These are phyloP conservation scores for Rhizopogon salebrosus DNA, from an alignment of 768 basidiomycete genomes.

Conservation along the genomic window DNA sequence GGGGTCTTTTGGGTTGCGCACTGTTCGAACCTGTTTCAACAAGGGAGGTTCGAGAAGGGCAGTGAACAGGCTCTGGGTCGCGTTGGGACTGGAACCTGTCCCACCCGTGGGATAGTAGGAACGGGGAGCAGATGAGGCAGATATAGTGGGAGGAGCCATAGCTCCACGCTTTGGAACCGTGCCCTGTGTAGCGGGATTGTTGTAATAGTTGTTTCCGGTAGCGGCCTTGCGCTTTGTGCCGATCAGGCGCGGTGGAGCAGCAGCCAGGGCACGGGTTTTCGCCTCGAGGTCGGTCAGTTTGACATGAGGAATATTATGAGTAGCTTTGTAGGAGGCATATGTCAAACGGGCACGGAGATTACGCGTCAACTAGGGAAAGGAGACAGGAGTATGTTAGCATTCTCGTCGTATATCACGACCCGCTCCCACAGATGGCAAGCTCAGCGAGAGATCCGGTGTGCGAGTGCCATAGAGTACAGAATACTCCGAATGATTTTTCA, in stretches of 20 bases:
- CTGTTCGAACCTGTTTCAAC: conserved; percentile 71
- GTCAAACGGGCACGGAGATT: conserved; percentile 75
- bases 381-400: conserved; percentile 26
- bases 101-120: conserved; percentile 35
- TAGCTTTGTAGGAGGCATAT: conserved; percentile 82
- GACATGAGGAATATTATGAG: conserved; percentile 62
- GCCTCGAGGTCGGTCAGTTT: conserved; percentile 70
- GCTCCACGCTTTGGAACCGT: conserved; percentile 32
- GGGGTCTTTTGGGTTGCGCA: conserved; percentile 68
- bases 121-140: conserved; percentile 31
- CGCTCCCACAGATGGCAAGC: conserved; percentile 7
- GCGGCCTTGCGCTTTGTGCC: conserved; percentile 53
- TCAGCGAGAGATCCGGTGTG: conserved; percentile 7
- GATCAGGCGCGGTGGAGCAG: conserved; percentile 46
- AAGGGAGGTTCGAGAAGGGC: conserved; percentile 77
- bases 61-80: conserved; percentile 59
- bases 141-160: conserved; percentile 38
- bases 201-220: conserved; percentile 40
- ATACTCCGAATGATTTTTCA: conserved; percentile 2
- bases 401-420: conserved; percentile 1
- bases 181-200: conserved; percentile 48
- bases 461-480: conserved; percentile 1
- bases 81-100: conserved; percentile 33
- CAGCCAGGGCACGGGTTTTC: conserved; percentile 41
- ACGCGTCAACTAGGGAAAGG: conserved; percentile 61